These are phyloP conservation scores for Yamadazyma sp. DNA, from an alignment of 805 yeast species.

Conservation along the genomic window DNA sequence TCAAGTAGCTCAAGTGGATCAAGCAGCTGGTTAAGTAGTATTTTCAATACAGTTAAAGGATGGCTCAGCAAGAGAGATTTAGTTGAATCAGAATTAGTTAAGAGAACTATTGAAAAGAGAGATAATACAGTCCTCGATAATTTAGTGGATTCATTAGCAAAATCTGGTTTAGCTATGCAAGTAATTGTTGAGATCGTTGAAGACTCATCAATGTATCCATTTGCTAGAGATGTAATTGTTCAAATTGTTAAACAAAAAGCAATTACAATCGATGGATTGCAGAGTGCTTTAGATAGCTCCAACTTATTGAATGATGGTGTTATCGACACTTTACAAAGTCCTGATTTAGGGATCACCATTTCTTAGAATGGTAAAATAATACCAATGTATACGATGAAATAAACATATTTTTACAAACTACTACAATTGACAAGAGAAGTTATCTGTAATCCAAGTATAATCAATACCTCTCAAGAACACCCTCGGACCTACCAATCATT, in stretches of 20 bases:
- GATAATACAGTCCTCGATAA: constrained; percentile 20
- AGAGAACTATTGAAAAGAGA: constrained; percentile 9
- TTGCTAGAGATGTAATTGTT: constrained; percentile 22
- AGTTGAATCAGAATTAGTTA: constrained; percentile 5
- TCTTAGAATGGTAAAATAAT: too few relatives aligned
- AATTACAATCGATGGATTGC: constrained; percentile 15
- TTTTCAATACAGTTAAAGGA: constrained; percentile 9
- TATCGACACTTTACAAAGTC: constrained; percentile 14
- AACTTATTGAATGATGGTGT: constrained; percentile 17
- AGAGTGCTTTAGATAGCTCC: constrained; percentile 14
- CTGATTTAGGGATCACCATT: constrained; percentile 16
- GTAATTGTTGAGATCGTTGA: constrained; percentile 22
- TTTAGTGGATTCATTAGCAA: constrained; percentile 24
- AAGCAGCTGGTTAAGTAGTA: background rate
- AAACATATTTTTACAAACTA: too few relatives aligned
- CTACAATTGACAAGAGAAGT: too few relatives aligned
- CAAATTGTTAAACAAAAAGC: constrained; percentile 20
- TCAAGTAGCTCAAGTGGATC: background rate
- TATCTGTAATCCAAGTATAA: too few relatives aligned
- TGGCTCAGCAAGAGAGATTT: constrained; percentile 15
- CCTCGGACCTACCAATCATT: too few relatives aligned
- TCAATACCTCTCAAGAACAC: too few relatives aligned
- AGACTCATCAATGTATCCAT: constrained; percentile 19
- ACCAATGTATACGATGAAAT: too few relatives aligned
- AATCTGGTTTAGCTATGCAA: constrained; percentile 27